A percentile compares a stretch with the other conserved stretches of the same genome.
These are phyloP conservation scores for Lenwebbia sp. DNA, from an alignment of 345 rosid genomes.

Conservation along the genomic window DNA sequence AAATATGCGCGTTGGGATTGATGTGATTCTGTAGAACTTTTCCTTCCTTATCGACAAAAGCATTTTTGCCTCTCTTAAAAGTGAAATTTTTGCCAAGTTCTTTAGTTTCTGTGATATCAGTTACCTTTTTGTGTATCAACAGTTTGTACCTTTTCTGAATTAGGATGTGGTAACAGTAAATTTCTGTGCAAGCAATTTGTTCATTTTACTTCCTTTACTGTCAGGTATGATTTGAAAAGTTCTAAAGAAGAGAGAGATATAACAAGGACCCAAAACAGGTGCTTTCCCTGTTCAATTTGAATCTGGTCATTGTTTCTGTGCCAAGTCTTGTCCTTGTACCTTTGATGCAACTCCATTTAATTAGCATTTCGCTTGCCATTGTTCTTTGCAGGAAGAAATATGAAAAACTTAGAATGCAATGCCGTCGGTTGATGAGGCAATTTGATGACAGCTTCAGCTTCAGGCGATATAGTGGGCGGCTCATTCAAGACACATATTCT, in stretches of 20 bases:
- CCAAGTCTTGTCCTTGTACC: not conserved
- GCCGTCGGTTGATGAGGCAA: constrained; percentile 41
- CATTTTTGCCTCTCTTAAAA: not conserved
- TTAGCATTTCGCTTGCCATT: not conserved
- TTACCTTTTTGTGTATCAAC: not conserved
- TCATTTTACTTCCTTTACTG: not conserved
- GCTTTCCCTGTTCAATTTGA: not conserved
- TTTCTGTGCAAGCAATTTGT: not conserved
- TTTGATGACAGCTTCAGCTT: constrained; percentile 20
- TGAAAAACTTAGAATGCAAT: constrained; percentile 73
- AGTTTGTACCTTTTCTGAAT: not conserved
- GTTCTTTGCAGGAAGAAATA: constrained; percentile 56
- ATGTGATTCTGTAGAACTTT: not conserved
- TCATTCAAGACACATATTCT: constrained; percentile 39
- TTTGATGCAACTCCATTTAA: not conserved
- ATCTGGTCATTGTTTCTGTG: not conserved
- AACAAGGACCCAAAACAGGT: constrained; percentile 67
- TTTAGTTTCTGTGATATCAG: not conserved
- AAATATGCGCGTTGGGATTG: not conserved
- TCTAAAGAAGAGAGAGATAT: constrained; percentile 66
- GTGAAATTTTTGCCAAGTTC: not conserved
- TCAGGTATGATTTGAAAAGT: constrained; percentile 74
- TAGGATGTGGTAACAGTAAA: not conserved
- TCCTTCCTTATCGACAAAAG: not conserved
- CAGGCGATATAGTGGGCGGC: constrained; percentile 17